Conservation (phyloP, 768 basidiomycete genomes). For the Phaffia tasmanica region DNA sequence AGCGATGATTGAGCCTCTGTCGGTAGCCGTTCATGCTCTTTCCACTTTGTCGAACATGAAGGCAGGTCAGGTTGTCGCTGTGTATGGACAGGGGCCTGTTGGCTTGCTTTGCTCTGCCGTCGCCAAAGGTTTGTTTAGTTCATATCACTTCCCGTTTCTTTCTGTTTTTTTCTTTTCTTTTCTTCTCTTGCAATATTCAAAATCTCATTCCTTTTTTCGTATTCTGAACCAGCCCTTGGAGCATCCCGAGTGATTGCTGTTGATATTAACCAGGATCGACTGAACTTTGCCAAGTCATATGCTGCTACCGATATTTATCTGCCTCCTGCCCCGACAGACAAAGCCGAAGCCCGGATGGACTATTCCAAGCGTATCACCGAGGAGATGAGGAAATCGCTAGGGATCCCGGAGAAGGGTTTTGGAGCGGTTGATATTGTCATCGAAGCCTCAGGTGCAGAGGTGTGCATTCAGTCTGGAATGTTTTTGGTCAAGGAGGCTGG, state of each 20-base stretch:
- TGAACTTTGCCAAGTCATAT: conserved; percentile 76
- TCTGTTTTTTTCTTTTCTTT: not conserved
- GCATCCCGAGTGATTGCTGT: conserved; percentile 73
- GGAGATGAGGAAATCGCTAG: conserved; percentile 53
- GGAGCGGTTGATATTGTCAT: conserved; percentile 71
- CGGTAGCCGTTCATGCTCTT: conserved; percentile 84
- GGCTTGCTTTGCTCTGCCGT: conserved; percentile 46
- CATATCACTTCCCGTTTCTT: not conserved
- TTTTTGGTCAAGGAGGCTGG: conserved; percentile 41
- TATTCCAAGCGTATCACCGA: conserved; percentile 65
- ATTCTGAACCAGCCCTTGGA: conserved; percentile 50
- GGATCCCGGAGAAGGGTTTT: conserved; percentile 58
- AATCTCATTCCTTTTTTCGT: not conserved
- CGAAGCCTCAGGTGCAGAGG: conserved; percentile 87
- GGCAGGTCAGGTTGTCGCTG: conserved; percentile 60
- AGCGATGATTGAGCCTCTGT: conserved; percentile 92
- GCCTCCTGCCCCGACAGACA: conserved; percentile 48
- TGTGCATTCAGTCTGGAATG: conserved; percentile 76
- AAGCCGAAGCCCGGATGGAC: conserved; percentile 55
- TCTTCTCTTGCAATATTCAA: not conserved
- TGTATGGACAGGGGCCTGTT: conserved; percentile 57
- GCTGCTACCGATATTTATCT: conserved; percentile 61
- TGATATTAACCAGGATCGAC: conserved; percentile 51
- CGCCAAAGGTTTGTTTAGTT: conserved; percentile 47
- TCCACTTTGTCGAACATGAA: conserved; percentile 61